A percentile compares a stretch with the other conserved stretches of the same genome.
Evolutionary conservation across 495 filamentous ascomycete species (phyloP).

Genomic region (Geopyxis carbonaria): DNA sequence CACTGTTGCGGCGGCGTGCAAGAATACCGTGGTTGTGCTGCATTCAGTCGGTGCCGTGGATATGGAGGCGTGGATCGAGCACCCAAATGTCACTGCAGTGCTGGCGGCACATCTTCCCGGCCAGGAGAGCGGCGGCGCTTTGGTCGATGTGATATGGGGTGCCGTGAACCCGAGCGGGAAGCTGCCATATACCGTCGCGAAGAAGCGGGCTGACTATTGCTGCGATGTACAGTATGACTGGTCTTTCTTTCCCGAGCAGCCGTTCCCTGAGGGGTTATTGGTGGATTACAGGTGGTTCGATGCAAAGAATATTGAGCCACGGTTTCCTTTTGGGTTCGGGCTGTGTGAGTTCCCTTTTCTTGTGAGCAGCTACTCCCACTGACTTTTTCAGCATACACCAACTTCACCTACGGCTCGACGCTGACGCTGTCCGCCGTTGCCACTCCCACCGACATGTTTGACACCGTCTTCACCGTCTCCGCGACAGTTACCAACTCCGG

Average conservation of each 20-base stretch:
- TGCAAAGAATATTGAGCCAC: constrained; percentile 41
- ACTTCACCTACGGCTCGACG: constrained; percentile 36
- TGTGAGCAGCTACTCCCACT: background rate
- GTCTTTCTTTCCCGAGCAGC: constrained; percentile 37
- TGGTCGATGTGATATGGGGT: constrained; percentile 44
- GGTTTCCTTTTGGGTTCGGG: constrained; percentile 58
- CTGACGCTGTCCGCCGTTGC: constrained; percentile 34
- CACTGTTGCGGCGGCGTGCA: constrained; percentile 38
- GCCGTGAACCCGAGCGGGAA: constrained; percentile 42
- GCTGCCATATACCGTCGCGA: constrained; percentile 53
- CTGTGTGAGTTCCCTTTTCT: constrained; percentile 27
- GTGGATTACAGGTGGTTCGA: constrained; percentile 56
- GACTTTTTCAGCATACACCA: constrained; percentile 38
- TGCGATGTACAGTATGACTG: constrained; percentile 25
- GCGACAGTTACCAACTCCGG: constrained; percentile 58
- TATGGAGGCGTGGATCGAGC: constrained; percentile 40
- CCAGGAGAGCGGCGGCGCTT: constrained; percentile 39
- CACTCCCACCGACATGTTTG: constrained; percentile 48
- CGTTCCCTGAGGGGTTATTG: constrained; percentile 46
- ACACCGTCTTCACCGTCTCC: constrained; percentile 40
- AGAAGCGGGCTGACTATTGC: constrained; percentile 45
- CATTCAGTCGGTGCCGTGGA: constrained; percentile 43
- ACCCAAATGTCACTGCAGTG: constrained; percentile 47
- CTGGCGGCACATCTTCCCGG: constrained; percentile 46
- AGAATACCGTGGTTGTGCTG: constrained; percentile 45